Percentiles rank a stretch among this genome's conserved stretches.
These are phyloP conservation scores for Tremellales sp. DNA, from an alignment of 1,284 basidiomycete species.

Conservation along the genomic window DNA sequence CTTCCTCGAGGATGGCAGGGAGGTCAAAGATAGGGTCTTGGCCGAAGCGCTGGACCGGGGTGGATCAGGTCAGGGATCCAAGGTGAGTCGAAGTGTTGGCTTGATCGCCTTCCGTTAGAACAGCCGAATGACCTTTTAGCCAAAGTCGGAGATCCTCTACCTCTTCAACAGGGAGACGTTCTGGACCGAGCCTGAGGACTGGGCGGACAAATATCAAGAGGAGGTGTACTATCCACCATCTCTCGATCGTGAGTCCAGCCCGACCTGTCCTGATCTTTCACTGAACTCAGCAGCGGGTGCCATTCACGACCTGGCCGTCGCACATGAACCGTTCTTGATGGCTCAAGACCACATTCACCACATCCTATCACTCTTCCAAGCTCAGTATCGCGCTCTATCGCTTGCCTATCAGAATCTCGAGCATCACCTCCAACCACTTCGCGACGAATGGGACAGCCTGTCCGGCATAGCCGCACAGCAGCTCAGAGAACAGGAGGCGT, in stretches of 20 bases:
- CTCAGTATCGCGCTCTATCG: conserved; percentile 35
- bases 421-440: conserved; percentile 37
- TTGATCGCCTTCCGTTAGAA: no score
- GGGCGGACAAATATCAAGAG: conserved; percentile 35
- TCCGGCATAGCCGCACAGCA: conserved; percentile 25
- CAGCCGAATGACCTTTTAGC: conserved; percentile 1
- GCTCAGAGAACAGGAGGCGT: conserved; percentile 29
- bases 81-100: conserved; percentile 10
- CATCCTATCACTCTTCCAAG: conserved; percentile 39
- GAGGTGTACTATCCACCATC: conserved; percentile 35
- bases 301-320: conserved; percentile 7
- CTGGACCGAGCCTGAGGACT: conserved; percentile 38
- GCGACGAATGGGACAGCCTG: conserved; percentile 34
- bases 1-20: conserved; percentile 43
- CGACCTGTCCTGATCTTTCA: neutral
- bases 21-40: conserved; percentile 34
- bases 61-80: conserved; percentile 26
- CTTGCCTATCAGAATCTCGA: conserved; percentile 43
- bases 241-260: conserved; percentile 27
- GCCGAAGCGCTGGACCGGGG: conserved; percentile 37
- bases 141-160: conserved; percentile 17
- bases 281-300: neutral
- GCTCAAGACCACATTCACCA: conserved; percentile 41
- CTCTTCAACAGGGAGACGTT: conserved; percentile 45
- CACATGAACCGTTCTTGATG: conserved; percentile 37